These are phyloP conservation scores for Lactifluus subvellereus DNA, from an alignment of 768 basidiomycete genomes.

Conservation along the genomic window DNA sequence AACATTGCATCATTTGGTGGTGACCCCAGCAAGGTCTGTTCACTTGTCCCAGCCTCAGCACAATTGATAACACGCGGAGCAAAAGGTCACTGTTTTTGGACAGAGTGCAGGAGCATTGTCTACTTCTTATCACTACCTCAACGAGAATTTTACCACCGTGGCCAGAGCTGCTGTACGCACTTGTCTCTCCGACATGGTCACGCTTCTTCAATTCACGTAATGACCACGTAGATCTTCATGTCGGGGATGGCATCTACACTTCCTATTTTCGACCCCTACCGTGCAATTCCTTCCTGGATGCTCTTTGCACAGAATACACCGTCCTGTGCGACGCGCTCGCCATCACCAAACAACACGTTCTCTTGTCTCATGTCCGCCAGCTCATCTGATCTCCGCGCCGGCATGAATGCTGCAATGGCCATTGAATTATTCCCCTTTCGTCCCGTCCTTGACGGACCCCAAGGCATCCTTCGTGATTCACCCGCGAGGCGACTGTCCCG, in stretches of 20 bases:
- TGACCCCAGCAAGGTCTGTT: constrained; percentile 25
- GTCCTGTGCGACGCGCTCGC: constrained; percentile 29
- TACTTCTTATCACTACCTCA: constrained; percentile 30
- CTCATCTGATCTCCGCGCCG: constrained; percentile 19
- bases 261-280: constrained; percentile 30
- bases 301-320: constrained; percentile 36
- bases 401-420: constrained; percentile 26
- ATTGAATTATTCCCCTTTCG: constrained; percentile 32
- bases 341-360: constrained; percentile 32
- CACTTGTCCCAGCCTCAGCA: not conserved
- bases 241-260: constrained; percentile 35
- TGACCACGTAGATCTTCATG: constrained; percentile 37
- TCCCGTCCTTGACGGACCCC: constrained; percentile 40
- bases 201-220: not conserved
- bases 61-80: not conserved
- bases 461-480: constrained; percentile 36
- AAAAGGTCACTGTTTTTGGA: constrained; percentile 36
- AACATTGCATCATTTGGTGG: constrained; percentile 33
- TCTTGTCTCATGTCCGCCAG: constrained; percentile 29
- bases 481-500: constrained; percentile 33
- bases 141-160: constrained; percentile 27
- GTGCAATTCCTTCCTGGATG: constrained; percentile 34
- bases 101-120: constrained; percentile 38
- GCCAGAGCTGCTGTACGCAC: constrained; percentile 26
- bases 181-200: not conserved